Evolutionary conservation across 768 basidiomycete species (phyloP).

Genomic region (Mycena alexandri): DNA sequence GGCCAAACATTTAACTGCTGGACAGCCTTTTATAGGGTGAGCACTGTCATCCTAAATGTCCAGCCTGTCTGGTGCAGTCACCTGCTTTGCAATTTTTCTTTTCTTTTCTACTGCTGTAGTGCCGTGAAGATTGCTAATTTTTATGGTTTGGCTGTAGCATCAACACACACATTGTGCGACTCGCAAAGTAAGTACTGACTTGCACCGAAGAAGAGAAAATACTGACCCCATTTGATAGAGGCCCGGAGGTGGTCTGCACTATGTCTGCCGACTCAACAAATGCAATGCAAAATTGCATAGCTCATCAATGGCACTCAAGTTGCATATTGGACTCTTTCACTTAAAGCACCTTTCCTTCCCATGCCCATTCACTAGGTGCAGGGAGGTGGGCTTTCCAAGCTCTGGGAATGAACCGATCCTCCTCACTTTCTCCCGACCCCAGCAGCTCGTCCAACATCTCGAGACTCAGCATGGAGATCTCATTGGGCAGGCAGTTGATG

Average conservation of each 20-base stretch:
- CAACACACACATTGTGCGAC: conserved; percentile 14
- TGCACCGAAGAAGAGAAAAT: not conserved
- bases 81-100: not conserved
- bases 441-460: conserved; percentile 16
- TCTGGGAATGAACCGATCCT: not conserved
- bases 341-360: conserved; percentile 18
- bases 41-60: not conserved
- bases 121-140: not conserved
- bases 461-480: conserved; percentile 16
- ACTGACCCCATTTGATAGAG: not conserved
- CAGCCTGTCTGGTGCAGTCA: not conserved
- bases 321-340: conserved; percentile 21
- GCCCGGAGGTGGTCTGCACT: not conserved
- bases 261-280: conserved; percentile 13
- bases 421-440: conserved; percentile 4
- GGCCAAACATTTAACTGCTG: conserved; percentile 19
- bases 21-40: conserved; percentile 26
- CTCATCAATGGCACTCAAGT: not conserved
- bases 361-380: conserved; percentile 23
- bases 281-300: conserved; percentile 27
- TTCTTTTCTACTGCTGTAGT: not conserved
- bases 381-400: no score
- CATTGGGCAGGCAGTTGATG: conserved; percentile 6
- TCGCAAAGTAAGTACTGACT: conserved; percentile 1
- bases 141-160: conserved; percentile 11